Base-by-base conservation (phyloP, 768 basidiomycete species). In the Hydnomerulius pinastri region DNA sequence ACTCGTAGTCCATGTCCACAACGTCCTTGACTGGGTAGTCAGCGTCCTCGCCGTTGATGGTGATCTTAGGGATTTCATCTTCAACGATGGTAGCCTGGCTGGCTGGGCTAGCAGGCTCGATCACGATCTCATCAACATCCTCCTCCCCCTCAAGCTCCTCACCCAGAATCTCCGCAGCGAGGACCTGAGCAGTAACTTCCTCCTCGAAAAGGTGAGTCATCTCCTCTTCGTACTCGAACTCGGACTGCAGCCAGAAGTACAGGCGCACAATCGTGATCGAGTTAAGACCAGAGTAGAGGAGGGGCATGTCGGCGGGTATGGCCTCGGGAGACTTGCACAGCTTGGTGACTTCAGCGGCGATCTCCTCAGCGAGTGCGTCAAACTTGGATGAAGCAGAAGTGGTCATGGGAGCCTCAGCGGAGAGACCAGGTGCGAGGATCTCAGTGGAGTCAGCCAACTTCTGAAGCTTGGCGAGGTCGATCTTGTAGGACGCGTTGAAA, bases 231-330 rank as follows among this genome's bases (percentile, higher is more conserved):
- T 65, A 69, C 43, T 70, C 66, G 44, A 62, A 51, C 23, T 63
- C 64, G 21, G 62, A 68, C 51, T 67, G 69, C 49, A 71, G 51
- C 70, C 69, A 71, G 58, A 64, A 58, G 54, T 64, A 57, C 23
- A 72, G 56, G 27, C 61, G 57, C 17, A 64, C 59, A 6, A 67
- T 55, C 6, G 63, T 68, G 52, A 60, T 60, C 32, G 67, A 62
- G 29, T 67, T 66, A 39, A 73, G 66, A 36, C 68, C 69, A 0
- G 65, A 59, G 50, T 66, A 64, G 28, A 66, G 58, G 23, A 73
- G 62, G 2, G 71, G 64, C 25, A 56, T 58, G 55, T 70, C 66
- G 39, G 58, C 61, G 10, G 62, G 58, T 25, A 73, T 32, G 13
- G 62, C 46, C 15, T 58, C 57, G 4, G 50, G 50, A 30, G 66